phyloP scores from a whole-genome alignment of 2,329 filamentous ascomycete genomes.

The Monilinia fructigena region DNA sequence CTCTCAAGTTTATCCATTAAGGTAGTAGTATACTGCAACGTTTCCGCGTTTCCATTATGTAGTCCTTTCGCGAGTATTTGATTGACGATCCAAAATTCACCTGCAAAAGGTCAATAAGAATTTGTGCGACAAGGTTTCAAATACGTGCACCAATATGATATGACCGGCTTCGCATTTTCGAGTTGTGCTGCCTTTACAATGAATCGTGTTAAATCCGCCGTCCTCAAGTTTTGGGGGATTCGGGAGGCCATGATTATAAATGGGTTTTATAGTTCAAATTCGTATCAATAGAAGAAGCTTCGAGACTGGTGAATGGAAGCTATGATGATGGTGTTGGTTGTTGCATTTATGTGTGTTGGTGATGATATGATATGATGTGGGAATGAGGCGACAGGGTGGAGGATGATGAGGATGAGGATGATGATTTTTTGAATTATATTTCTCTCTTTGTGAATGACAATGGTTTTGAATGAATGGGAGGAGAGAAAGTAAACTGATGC shows the following conservation, averaged over 20 bases:
- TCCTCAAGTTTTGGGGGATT: slow-evolving; percentile 71
- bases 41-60: slow-evolving; percentile 75
- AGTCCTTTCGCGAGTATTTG: slow-evolving; percentile 81
- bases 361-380: not conserved
- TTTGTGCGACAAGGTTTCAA: not conserved
- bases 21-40: slow-evolving; percentile 73
- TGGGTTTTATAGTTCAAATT: not conserved
- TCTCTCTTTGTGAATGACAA: not conserved
- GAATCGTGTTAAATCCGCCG: slow-evolving; percentile 81
- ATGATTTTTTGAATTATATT: not conserved
- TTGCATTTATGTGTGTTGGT: not conserved
- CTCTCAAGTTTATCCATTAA: slow-evolving; percentile 91
- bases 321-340: not conserved
- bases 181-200: slow-evolving; percentile 81
- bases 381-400: not conserved
- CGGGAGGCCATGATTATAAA: slow-evolving; percentile 63
- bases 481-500: too few relatives aligned
- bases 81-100: slow-evolving; percentile 89
- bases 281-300: not conserved
- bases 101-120: slow-evolving; percentile 47
- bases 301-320: too few relatives aligned
- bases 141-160: slow-evolving; percentile 89
- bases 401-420: too few relatives aligned
- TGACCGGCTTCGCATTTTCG: slow-evolving; percentile 77
- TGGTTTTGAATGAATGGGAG: too few relatives aligned